phyloP scores from a whole-genome alignment of 371 early-diverging fungal genomes.

The Vairimorpha necatrix region DNA sequence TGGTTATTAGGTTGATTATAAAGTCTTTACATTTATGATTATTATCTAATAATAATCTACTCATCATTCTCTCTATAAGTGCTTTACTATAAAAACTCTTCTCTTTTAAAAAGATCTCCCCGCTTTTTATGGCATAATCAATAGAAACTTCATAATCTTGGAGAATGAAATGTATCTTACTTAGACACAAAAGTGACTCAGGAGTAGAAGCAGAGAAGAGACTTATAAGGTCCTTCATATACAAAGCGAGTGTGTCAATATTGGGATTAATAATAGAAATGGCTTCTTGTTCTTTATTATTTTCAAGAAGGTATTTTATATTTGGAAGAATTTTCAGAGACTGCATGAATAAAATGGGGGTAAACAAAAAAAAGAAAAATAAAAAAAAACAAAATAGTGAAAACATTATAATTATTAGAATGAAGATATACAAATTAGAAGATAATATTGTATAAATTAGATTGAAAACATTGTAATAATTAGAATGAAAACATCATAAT shows the following conservation, averaged over 20 bases:
- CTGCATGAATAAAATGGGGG: slow-evolving; percentile 36
- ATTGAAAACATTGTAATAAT: too few relatives aligned
- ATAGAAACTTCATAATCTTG: slow-evolving; percentile 33
- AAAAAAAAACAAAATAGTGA: slow-evolving; percentile 7
- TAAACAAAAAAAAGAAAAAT: background rate
- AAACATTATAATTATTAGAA: slow-evolving; percentile 15
- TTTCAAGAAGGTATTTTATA: slow-evolving; percentile 21
- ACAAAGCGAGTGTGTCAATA: slow-evolving; percentile 21
- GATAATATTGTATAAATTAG: too few relatives aligned
- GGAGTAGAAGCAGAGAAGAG: background rate
- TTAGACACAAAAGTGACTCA: slow-evolving; percentile 23
- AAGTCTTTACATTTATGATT: slow-evolving; percentile 3
- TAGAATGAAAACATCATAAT: too few relatives aligned
- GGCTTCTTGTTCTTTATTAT: slow-evolving; percentile 24
- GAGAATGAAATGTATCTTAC: slow-evolving; percentile 34
- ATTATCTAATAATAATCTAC: background rate
- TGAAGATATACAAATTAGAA: too few relatives aligned
- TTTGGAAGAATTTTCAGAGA: slow-evolving; percentile 38
- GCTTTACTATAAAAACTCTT: slow-evolving; percentile 27
- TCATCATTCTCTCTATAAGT: slow-evolving; percentile 41
- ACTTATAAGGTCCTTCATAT: slow-evolving; percentile 14
- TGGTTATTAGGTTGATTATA: slow-evolving; percentile 20
- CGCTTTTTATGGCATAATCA: slow-evolving; percentile 29
- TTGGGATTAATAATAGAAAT: slow-evolving; percentile 18
- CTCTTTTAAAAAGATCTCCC: slow-evolving; percentile 22